Evolutionary conservation across 768 basidiomycete genomes (phyloP).

Genomic region (Boletellus sp.): DNA sequence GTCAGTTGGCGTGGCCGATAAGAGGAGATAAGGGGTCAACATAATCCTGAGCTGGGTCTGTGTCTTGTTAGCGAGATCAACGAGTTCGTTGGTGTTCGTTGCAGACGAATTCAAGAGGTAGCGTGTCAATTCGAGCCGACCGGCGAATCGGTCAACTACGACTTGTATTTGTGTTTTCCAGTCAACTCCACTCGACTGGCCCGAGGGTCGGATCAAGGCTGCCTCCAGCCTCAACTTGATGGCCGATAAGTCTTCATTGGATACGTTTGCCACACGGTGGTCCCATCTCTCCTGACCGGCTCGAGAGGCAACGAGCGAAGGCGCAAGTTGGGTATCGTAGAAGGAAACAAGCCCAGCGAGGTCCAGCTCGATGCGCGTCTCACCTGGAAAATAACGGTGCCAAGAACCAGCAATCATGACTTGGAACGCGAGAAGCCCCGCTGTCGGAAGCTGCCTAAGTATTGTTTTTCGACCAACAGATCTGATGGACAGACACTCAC

Average conservation of each 20-base stretch:
- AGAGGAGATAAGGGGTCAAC: background rate
- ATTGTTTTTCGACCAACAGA: background rate
- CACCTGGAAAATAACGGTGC: constrained; percentile 22
- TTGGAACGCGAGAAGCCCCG: constrained; percentile 4
- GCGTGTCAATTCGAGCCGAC: background rate
- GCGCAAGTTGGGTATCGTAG: constrained; percentile 7
- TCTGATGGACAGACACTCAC: too few species aligned
- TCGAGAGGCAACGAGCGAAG: constrained; percentile 9
- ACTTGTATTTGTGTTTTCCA: constrained; percentile 24
- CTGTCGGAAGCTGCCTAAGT: background rate
- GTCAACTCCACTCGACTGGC: constrained; percentile 28
- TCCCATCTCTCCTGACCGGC: constrained; percentile 14
- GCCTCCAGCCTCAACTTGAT: constrained; percentile 1
- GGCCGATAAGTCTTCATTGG: constrained; percentile 6
- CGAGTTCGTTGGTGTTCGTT: background rate
- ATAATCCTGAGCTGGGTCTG: background rate
- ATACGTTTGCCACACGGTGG: constrained; percentile 13
- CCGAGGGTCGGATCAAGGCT: background rate
- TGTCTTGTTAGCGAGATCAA: background rate
- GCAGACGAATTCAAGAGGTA: background rate
- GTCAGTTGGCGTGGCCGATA: background rate
- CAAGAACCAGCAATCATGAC: constrained; percentile 14
- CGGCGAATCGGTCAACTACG: background rate
- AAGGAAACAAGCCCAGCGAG: constrained; percentile 5
- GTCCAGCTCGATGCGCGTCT: constrained; percentile 18